Base-by-base conservation (phyloP, 352 stramenopile genomes). In the Globisporangium viniferum region DNA sequence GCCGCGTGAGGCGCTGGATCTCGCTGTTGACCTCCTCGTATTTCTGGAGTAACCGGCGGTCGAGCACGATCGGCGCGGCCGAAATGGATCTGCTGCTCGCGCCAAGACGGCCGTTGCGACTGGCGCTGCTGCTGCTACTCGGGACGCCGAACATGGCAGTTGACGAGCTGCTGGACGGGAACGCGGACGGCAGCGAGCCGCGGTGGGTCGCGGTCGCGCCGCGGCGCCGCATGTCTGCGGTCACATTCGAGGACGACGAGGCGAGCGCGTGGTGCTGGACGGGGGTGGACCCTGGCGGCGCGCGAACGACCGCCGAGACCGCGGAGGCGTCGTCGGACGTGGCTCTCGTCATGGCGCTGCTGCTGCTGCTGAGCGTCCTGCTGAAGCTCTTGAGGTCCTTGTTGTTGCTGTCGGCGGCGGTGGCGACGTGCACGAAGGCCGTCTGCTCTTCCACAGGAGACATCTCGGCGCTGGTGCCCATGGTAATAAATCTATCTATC, bases 1-100 rank as follows among this genome's bases (percentile, higher is more conserved):
- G 73, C 24, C 84, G 84, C 59, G 88, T 78, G 18, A 93, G 73
- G 12, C 82, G 86, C 66, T 91, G 76, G 58, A 93, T 92, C 67
- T 92, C 86, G 48, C 84, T 68, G 65, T 89, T 93, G 61, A 93
- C 80, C 58, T 89, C 77, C 51, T 93, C 84, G 68, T 91, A 93
- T 60, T 90, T 83, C 5, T 89, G 79, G 18, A 93, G 66, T 58
- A 93, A 70, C 5, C 80, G 79, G 1, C 84, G 82, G 63, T 93
- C 84, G 51, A 93, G 56, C 41, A 88, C 80, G 41, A 84, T 70
- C 29, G 72, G 12, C 3, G 27, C 24, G 18, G 51, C 31, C 20
- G 49, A 20, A 24, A 41, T 33, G 31, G 35, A 35, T 29, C n/a
- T 64, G 22, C 10, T 46, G 54, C 41, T 69, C 3, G 20, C 27